Evolutionary conservation across 805 yeast genomes (phyloP), one percentile per base, ranked within the genome.

Genomic region (Sugiyamaella lignohabitans): DNA sequence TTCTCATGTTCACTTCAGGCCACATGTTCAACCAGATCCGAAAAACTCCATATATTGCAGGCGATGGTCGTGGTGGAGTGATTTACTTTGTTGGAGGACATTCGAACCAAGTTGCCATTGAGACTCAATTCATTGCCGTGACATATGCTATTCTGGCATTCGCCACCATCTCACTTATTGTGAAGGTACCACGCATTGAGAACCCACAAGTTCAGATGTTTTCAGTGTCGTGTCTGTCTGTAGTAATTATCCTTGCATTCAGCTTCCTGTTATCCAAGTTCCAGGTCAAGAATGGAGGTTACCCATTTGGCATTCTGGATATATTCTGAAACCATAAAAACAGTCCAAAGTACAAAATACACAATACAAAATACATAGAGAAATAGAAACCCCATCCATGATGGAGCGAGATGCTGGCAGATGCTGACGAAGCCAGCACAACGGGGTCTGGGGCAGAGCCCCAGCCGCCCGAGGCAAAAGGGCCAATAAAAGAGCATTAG

Each of bases 11-110:
- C 71, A 79, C 77, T 41, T 72, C 91, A 5, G 98, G 98, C 16
- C 84, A 88, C 67, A 93, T 93, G 98, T 93, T 80, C 75, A 89
- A 87, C 64, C 76, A 78, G 55, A 93, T 93, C 53, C 79, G 97
- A 64, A 75, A 76, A 34, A 73, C 82, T 4, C 88, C 74, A 24
- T 69, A 73, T 52, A 70, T 75, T 32, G 76, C 76, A 27, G 63
- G 65, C 38, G 63, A 65, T 38, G 63, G 62, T 32, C 55, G 63
- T 38, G 77, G 77, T 41, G 61, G 60, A 21, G 62, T 70, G 21
- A 74, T 66, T 40, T 85, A 82, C 60, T 70, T 82, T 37, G 73
- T 74, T 53, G 69, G 72, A 3, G 87, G 87, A 30, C 88, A 84
- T 58, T 85, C 82, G 59, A 70, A 68, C 43, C 98, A 93, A 65